phyloP scores from a whole-genome alignment of 192 early-diverging fungal genomes.

The Linnemannia schmuckeri region DNA sequence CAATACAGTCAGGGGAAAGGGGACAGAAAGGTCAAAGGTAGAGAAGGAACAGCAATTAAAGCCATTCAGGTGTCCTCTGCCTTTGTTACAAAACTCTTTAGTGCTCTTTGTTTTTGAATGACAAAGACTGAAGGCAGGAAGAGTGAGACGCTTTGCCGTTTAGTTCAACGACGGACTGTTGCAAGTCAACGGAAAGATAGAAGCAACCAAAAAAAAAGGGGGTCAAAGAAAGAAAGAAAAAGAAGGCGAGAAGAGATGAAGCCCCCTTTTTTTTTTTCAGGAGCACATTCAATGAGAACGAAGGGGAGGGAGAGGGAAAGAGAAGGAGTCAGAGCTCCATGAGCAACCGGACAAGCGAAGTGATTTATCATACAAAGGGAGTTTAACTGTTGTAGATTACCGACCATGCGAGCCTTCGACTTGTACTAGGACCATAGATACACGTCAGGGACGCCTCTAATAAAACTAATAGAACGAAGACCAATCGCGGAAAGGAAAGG shows the following conservation, averaged over 20 bases:
- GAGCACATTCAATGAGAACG: background rate
- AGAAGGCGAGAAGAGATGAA: background rate
- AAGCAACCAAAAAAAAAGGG: background rate
- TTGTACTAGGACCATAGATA: background rate
- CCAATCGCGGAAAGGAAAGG: no score
- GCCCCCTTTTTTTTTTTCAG: background rate
- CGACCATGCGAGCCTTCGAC: conserved; percentile 11
- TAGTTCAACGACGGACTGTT: background rate
- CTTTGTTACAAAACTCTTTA: background rate
- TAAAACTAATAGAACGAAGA: background rate
- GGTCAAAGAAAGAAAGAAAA: background rate
- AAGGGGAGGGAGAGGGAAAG: conserved; percentile 5
- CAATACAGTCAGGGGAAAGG: background rate
- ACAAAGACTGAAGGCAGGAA: background rate
- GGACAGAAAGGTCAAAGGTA: background rate
- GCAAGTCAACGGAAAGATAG: no score
- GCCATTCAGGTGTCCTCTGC: background rate
- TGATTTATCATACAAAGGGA: background rate
- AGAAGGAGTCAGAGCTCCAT: background rate
- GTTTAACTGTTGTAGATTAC: background rate
- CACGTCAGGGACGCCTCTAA: no score
- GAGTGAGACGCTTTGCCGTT: background rate
- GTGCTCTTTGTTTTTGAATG: background rate
- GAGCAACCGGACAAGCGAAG: background rate
- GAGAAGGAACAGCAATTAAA: background rate